These are phyloP conservation scores for Fusarium napiforme DNA, from an alignment of 2,329 filamentous ascomycete species.

Conservation along the genomic window DNA sequence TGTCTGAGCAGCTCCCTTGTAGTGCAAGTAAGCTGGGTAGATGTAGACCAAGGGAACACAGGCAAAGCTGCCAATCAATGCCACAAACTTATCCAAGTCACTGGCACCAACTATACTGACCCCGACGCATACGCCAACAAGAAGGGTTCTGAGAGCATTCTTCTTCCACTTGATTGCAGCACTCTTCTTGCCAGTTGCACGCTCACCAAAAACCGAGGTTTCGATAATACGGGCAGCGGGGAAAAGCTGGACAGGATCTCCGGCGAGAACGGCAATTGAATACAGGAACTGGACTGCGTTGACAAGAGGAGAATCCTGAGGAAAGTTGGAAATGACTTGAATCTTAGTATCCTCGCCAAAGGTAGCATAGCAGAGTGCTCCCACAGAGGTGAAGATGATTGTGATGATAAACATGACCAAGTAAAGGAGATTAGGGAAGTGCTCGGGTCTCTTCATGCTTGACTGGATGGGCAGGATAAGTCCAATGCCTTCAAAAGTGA, in stretches of 20 bases:
- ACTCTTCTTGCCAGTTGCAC: conserved; percentile 72
- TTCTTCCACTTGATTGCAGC: conserved; percentile 79
- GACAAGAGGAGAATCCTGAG: conserved; percentile 76
- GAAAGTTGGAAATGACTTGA: conserved; percentile 81
- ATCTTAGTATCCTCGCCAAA: conserved; percentile 76
- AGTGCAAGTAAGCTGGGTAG: conserved; percentile 78
- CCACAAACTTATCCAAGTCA: conserved; percentile 79
- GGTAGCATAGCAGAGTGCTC: conserved; percentile 78
- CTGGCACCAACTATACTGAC: conserved; percentile 73
- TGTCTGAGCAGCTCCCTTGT: conserved; percentile 71
- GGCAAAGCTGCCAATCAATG: conserved; percentile 77
- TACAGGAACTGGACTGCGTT: conserved; percentile 81
- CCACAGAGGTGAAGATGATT: conserved; percentile 76
- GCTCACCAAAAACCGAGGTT: conserved; percentile 72
- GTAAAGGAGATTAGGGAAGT: conserved; percentile 73
- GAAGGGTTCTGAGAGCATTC: conserved; percentile 69
- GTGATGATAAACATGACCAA: conserved; percentile 80
- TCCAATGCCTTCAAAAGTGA: conserved; percentile 82
- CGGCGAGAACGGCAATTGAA: conserved; percentile 77
- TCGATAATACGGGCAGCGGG: conserved; percentile 79
- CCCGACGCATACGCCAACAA: conserved; percentile 69
- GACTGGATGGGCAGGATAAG: conserved; percentile 81
- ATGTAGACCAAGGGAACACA: conserved; percentile 83
- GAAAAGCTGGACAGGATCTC: conserved; percentile 79
- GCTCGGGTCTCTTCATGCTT: conserved; percentile 76